Percentiles rank a stretch among this genome's conserved stretches.
Evolutionary conservation across 768 basidiomycete species (phyloP).

Genomic region (Leccinum subtestaceum): DNA sequence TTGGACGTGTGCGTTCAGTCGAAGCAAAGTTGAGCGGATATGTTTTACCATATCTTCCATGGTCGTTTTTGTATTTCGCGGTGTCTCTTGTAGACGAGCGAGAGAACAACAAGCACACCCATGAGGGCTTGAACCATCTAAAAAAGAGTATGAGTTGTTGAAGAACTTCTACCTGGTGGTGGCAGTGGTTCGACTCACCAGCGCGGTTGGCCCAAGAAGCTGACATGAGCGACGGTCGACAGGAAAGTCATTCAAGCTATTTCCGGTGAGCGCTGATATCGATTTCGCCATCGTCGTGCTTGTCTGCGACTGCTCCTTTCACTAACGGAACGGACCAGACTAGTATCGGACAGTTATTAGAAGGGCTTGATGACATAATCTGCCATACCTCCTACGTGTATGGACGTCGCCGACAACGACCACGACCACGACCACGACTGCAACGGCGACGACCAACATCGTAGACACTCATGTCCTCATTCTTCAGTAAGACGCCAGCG

Average conservation of each 20-base stretch:
- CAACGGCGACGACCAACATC: background rate
- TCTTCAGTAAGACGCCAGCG: constrained; percentile 43
- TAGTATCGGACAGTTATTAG: background rate
- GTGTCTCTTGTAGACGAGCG: constrained; percentile 85
- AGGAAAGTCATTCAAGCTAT: constrained; percentile 29
- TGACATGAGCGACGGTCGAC: constrained; percentile 44
- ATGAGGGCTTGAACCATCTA: constrained; percentile 82
- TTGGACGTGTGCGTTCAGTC: constrained; percentile 4
- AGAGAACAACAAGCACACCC: constrained; percentile 88
- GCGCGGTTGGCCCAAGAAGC: constrained; percentile 47
- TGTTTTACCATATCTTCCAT: constrained; percentile 88
- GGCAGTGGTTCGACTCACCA: constrained; percentile 29
- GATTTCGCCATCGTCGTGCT: constrained; percentile 6
- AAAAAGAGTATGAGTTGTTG: background rate
- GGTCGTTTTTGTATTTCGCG: constrained; percentile 80
- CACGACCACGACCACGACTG: too few relatives aligned
- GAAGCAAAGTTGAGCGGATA: background rate
- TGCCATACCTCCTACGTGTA: background rate
- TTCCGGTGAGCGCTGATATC: constrained; percentile 9
- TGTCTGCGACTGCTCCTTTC: background rate
- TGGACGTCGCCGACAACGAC: too few relatives aligned
- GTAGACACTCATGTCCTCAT: constrained; percentile 28
- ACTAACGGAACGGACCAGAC: background rate
- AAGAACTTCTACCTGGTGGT: background rate
- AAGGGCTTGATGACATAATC: background rate